A percentile compares a stretch with the other conserved stretches of the same genome.
These are phyloP conservation scores for Biscogniauxia mediterranea DNA, from an alignment of 2,329 filamentous ascomycete genomes.

Conservation along the genomic window DNA sequence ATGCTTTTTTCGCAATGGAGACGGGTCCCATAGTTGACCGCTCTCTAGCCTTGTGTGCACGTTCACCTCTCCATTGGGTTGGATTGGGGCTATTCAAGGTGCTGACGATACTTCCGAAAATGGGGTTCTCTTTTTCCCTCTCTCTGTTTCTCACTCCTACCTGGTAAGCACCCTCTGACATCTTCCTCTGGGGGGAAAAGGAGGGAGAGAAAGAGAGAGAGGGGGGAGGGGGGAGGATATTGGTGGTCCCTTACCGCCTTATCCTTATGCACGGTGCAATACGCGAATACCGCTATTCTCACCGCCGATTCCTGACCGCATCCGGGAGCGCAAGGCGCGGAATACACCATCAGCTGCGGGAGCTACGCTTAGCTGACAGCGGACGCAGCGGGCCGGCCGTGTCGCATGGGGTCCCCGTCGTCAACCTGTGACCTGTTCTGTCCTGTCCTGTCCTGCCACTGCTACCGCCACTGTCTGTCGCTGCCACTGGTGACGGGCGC, in stretches of 20 bases:
- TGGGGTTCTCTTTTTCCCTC: not conserved
- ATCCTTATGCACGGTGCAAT: not conserved
- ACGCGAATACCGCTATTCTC: not conserved
- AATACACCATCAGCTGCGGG: not conserved
- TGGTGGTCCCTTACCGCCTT: not conserved
- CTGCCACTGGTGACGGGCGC: not conserved
- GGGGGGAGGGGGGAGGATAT: no score
- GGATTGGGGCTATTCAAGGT: not conserved
- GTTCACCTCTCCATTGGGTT: not conserved
- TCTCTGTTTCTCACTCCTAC: no score
- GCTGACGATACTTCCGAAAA: not conserved
- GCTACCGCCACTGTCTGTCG: no score
- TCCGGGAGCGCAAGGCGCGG: not conserved
- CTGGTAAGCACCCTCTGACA: not conserved
- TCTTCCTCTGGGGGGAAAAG: not conserved
- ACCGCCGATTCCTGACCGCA: not conserved
- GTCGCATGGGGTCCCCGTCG: conserved; percentile 4
- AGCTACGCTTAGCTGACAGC: conserved; percentile 1
- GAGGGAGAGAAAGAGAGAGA: no score
- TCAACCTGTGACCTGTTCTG: conserved; percentile 3
- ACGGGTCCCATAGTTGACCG: not conserved
- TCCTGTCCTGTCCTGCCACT: not conserved
- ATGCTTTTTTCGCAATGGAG: not conserved
- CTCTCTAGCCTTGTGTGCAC: not conserved
- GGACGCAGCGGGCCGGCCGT: conserved; percentile 13